These are phyloP conservation scores for Fusarium bactridioides DNA, from an alignment of 2,329 filamentous ascomycete species.

Conservation along the genomic window DNA sequence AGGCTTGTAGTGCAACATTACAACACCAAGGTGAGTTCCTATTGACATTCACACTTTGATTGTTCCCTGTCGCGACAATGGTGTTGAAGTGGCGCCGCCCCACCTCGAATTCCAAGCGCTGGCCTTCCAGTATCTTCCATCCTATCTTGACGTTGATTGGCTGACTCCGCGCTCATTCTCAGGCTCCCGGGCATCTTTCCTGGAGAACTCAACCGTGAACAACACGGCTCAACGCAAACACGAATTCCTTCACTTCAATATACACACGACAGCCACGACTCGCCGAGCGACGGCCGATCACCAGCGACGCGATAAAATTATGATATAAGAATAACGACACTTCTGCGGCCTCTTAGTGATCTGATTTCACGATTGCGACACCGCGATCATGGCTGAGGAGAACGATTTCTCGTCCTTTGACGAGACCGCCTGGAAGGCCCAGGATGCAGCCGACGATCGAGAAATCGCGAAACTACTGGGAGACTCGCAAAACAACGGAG, in stretches of 20 bases:
- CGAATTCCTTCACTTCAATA: neutral
- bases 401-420: constrained; percentile 47
- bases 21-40: neutral
- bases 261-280: neutral
- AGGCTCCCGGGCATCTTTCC: constrained; percentile 10
- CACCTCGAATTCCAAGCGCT: constrained; percentile 7
- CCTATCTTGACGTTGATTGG: constrained; percentile 14
- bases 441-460: constrained; percentile 59
- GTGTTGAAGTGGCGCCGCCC: constrained; percentile 11
- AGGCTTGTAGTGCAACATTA: neutral
- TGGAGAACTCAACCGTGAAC: constrained; percentile 36
- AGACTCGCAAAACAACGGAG: constrained; percentile 51
- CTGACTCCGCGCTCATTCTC: constrained; percentile 15
- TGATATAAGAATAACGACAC: constrained; percentile 36
- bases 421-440: constrained; percentile 50
- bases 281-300: constrained; percentile 6
- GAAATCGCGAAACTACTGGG: constrained; percentile 56
- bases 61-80: neutral
- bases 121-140: constrained; percentile 8
- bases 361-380: constrained; percentile 34
- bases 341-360: constrained; percentile 38
- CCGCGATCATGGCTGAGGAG: constrained; percentile 46
- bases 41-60: neutral
- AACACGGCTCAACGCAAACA: constrained; percentile 14
- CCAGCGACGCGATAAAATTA: constrained; percentile 28